Evolutionary conservation across 1,284 basidiomycete genomes (phyloP).

Genomic region (Gastroboletus turbinatus): DNA sequence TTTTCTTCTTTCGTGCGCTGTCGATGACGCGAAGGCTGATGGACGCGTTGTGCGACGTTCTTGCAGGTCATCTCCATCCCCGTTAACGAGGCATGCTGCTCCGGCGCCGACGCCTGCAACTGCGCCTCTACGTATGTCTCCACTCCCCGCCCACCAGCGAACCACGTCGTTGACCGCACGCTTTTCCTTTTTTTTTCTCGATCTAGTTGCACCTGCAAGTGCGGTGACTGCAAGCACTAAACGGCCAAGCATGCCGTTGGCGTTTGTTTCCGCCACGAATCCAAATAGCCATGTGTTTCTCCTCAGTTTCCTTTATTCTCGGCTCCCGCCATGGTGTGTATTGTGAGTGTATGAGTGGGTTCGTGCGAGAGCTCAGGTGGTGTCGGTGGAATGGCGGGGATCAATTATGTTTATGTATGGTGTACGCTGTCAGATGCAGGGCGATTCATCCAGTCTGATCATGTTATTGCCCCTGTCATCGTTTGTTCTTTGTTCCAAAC

Average conservation of each 20-base stretch:
- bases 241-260: background rate
- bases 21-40: background rate
- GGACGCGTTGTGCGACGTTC: background rate
- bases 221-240: slow-evolving; percentile 22
- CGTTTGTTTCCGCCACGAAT: background rate
- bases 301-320: background rate
- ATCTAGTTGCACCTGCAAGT: slow-evolving; percentile 20
- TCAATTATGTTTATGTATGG: background rate
- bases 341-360: too few relatives aligned
- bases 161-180: background rate
- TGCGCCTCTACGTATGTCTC: slow-evolving; percentile 14
- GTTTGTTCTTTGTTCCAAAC: background rate
- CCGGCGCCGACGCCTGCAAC: slow-evolving; percentile 2
- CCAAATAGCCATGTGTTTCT: background rate
- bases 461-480: background rate
- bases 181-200: background rate
- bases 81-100: slow-evolving; percentile 27
- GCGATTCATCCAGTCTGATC: background rate
- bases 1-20: background rate
- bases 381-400: background rate
- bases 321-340: background rate
- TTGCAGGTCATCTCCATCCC: slow-evolving; percentile 18
- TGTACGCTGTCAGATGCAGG: too few relatives aligned
- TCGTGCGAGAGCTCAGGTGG: too few relatives aligned
- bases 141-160: background rate